phyloP scores from a whole-genome alignment of 140 eudicot genomes.

The Ambrosia hybrid region DNA sequence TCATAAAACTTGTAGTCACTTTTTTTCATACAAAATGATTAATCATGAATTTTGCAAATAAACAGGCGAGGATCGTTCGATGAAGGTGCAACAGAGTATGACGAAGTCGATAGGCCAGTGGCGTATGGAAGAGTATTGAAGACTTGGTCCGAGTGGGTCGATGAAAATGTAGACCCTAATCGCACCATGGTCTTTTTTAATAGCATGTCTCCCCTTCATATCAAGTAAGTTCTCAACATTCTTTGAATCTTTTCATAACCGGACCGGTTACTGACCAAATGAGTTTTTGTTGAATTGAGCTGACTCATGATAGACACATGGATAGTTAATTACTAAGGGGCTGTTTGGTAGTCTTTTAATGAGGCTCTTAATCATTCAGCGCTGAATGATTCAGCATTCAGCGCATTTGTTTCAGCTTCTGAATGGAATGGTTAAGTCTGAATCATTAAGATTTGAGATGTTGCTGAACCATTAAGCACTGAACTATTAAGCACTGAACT shows the following conservation, averaged over 20 bases:
- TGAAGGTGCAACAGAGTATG: slow-evolving; percentile 83
- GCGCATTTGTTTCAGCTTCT: too few species aligned
- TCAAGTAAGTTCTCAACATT: slow-evolving; percentile 51
- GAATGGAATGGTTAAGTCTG: too few species aligned
- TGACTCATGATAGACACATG: too few species aligned
- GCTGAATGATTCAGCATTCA: too few species aligned
- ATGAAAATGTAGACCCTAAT: slow-evolving; percentile 64
- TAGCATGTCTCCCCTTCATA: slow-evolving; percentile 71
- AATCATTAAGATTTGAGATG: too few species aligned
- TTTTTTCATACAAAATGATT: not conserved
- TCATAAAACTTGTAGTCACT: not conserved
- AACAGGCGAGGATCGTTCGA: slow-evolving; percentile 82
- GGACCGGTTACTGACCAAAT: not conserved
- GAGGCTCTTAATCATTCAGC: too few species aligned
- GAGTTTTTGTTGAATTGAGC: too few species aligned
- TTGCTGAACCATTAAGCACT: too few species aligned
- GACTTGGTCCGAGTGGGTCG: slow-evolving; percentile 86
- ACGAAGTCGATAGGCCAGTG: slow-evolving; percentile 64
- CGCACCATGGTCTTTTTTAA: slow-evolving; percentile 74
- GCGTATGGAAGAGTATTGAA: slow-evolving; percentile 67
- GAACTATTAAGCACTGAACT: too few species aligned
- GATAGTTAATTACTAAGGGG: too few species aligned
- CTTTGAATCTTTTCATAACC: not conserved
- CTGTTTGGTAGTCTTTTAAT: too few species aligned
- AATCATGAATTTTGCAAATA: not conserved